phyloP scores from a whole-genome alignment of 257 asterid species.

The Catharanthus roseus region DNA sequence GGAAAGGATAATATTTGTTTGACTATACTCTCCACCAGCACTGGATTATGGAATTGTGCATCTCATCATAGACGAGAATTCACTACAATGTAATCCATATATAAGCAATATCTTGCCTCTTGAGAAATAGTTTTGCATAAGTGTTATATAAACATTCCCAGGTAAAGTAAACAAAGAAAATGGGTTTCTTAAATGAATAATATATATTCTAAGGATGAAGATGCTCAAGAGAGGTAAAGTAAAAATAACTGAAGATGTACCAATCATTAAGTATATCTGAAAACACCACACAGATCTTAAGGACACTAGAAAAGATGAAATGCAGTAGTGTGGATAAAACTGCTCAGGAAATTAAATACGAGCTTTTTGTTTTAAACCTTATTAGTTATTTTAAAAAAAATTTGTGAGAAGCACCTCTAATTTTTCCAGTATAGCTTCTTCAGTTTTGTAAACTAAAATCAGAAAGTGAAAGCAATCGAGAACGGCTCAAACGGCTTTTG shows the following conservation, averaged over 20 bases:
- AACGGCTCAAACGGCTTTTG: no score
- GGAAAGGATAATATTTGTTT: background rate
- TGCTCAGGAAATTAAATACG: no score
- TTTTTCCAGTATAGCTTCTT: no score
- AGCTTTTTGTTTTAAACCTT: no score
- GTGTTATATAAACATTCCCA: background rate
- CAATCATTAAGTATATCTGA: background rate
- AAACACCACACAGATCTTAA: background rate
- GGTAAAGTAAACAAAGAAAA: background rate
- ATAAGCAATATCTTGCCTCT: background rate
- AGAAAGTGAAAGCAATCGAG: no score
- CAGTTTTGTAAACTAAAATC: no score
- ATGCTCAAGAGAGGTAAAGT: background rate
- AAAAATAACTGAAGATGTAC: background rate
- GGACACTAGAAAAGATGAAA: background rate
- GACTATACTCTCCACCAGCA: background rate
- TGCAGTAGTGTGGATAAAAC: no score
- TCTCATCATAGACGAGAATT: background rate
- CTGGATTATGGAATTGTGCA: background rate
- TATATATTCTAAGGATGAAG: background rate
- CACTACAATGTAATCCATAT: background rate
- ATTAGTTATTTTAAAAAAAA: no score
- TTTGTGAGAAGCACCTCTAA: no score
- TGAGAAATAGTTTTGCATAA: background rate
- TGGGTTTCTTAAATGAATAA: background rate